Evolutionary conservation across 495 filamentous ascomycete genomes (phyloP).

Genomic region (Durotheca rogersii): DNA sequence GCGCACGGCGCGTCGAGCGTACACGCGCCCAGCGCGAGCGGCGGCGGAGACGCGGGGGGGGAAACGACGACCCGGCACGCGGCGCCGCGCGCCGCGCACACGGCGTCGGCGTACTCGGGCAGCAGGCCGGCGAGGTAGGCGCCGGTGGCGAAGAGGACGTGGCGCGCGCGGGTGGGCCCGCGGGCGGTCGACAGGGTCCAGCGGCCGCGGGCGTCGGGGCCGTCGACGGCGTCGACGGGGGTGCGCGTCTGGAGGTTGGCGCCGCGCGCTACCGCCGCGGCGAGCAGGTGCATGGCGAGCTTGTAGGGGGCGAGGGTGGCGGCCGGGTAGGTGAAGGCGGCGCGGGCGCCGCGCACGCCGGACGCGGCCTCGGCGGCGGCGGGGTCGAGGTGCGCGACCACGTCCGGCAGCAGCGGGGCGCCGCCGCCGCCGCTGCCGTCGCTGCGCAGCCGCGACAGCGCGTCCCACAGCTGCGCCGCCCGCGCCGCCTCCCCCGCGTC

Average conservation of each 20-base stretch:
- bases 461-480: constrained; percentile 37
- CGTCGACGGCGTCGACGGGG: constrained; percentile 25
- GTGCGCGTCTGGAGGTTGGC: constrained; percentile 39
- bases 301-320: constrained; percentile 55
- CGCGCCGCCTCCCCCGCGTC: constrained; percentile 36
- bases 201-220: constrained; percentile 31
- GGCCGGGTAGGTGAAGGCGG: constrained; percentile 35
- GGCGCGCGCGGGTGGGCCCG: constrained; percentile 47
- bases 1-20: constrained; percentile 43
- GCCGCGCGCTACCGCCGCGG: constrained; percentile 38
- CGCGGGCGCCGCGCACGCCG: constrained; percentile 15
- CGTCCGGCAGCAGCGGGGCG: constrained; percentile 36
- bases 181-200: constrained; percentile 52
- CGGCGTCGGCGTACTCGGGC: constrained; percentile 51
- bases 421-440: constrained; percentile 35
- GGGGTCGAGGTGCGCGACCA: constrained; percentile 33
- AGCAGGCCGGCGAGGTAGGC: constrained; percentile 59
- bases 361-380: constrained; percentile 20
- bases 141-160: constrained; percentile 63
- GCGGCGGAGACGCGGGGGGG: neutral
- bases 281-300: constrained; percentile 57
- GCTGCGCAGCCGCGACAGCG: constrained; percentile 40
- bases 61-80: constrained; percentile 7
- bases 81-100: constrained; percentile 56
- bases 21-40: constrained; percentile 6